Conservation (phyloP, 768 basidiomycete genomes). For the Trametopsis cervina region DNA sequence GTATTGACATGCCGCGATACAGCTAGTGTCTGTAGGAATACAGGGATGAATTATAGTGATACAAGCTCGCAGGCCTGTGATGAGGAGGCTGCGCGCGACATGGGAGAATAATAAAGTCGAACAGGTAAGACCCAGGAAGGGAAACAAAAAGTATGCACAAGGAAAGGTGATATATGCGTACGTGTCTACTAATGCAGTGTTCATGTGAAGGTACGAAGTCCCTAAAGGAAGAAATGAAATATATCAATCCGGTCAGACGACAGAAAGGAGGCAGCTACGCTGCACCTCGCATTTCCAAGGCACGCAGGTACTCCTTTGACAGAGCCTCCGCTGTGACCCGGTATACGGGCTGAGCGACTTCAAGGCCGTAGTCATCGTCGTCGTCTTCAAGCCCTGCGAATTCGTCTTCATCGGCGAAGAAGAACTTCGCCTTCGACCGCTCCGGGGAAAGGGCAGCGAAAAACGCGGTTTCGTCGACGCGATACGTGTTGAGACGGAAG, state of each 20-base stretch:
- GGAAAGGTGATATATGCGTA: too few species aligned
- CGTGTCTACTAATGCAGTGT: neutral
- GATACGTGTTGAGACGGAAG: neutral
- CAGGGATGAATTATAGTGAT: neutral
- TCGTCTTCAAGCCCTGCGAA: slow-evolving; percentile 2
- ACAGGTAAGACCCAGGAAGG: neutral
- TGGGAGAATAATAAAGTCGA: neutral
- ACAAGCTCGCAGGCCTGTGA: too few species aligned
- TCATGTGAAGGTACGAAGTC: neutral
- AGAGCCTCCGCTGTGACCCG: slow-evolving; percentile 1
- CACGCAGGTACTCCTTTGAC: slow-evolving; percentile 2
- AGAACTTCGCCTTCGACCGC: slow-evolving; percentile 9
- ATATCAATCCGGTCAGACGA: too few species aligned
- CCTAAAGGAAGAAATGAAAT: too few species aligned
- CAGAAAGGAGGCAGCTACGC: neutral
- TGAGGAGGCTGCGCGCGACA: neutral
- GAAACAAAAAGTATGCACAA: neutral
- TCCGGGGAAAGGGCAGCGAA: neutral
- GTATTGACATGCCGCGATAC: neutral
- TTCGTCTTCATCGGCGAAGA: slow-evolving; percentile 13
- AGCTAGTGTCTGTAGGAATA: neutral
- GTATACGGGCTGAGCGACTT: neutral
- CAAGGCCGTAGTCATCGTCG: slow-evolving; percentile 8
- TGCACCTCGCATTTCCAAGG: neutral
- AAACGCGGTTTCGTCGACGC: slow-evolving; percentile 7